phyloP scores from a whole-genome alignment of 2,329 filamentous ascomycete species.

The Fusarium tuaranense region DNA sequence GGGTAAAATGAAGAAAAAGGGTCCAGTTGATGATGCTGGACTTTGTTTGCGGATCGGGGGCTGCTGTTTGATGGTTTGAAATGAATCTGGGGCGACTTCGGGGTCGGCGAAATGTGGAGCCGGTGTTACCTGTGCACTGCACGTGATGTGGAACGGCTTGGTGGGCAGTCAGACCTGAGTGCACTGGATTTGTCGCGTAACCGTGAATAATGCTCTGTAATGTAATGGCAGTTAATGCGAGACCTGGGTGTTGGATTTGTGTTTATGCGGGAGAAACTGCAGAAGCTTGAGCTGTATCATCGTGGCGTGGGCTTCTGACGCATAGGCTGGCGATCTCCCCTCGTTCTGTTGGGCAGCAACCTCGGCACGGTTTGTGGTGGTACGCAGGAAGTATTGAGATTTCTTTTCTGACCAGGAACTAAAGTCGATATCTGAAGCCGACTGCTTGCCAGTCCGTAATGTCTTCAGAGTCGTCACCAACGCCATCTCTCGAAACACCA shows the following conservation, averaged over 20 bases:
- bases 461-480: conserved; percentile 61
- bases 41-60: conserved; percentile 23
- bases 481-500: conserved; percentile 53
- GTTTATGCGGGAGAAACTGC: not conserved
- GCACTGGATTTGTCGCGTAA: not conserved
- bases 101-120: conserved; percentile 26
- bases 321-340: not conserved
- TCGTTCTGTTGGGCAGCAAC: not conserved
- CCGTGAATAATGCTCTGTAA: not conserved
- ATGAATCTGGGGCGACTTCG: conserved; percentile 22
- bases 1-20: conserved; percentile 12
- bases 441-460: conserved; percentile 69
- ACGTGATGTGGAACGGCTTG: conserved; percentile 20
- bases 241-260: not conserved
- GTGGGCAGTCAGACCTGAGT: not conserved
- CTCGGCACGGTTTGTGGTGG: not conserved
- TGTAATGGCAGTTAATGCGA: not conserved
- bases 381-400: not conserved
- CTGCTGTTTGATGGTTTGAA: conserved; percentile 21
- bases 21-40: conserved; percentile 15
- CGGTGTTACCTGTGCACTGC: not conserved
- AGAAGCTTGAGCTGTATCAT: not conserved
- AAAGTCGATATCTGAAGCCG: conserved; percentile 70
- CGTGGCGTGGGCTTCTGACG: not conserved
- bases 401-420: not conserved